Evolutionary conservation across 1,284 basidiomycete genomes (phyloP), one percentile per base, ranked within the genome.

Genomic region (Abortiporus biennis): DNA sequence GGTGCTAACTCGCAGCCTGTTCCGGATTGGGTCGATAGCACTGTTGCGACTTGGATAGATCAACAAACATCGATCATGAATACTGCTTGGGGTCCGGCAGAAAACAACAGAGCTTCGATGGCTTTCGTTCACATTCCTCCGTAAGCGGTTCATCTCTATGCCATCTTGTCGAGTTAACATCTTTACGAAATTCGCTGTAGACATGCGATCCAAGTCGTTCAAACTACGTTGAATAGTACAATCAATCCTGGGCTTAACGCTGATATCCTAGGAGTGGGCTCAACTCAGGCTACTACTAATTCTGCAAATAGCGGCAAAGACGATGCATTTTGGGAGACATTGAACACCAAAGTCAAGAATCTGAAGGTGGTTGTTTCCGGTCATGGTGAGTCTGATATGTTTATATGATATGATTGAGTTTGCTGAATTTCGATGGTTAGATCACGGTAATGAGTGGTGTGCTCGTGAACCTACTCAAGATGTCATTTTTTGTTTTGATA

Each of bases 361-460:
- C 55, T 85, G 6, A 74, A 74, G 36, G 81, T 71, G 0, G 70
- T 84, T 23, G 66, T 85, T 16, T 83, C 79, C 2, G 80, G 81
- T 32, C 81, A 85, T 44, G 79, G 80, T 80, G 43, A 19, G 64
- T 52, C 19, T 16, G 24, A 19, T 46, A 19, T 3, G 21, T 36
- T n/a, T 24, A 30, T 31, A n/a, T 21, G 23, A 11, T 17, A 31
- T 43, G 32, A 15, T 41, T 29, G 23, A 33, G 31, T 35, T 27
- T 35, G 17, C 36, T 37, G 5, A 27, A 35, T 15, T 3, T 25
- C n/a, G n/a, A 44, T 9, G 37, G 25, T 17, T 49, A 82, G 80
- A 81, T 54, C 82, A 85, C 48, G 81, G 81, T 1, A 71, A 84
- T 44, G 81, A 85, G 57, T 85, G 82, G 81, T 85, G 82, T 48